A percentile compares a stretch with the other conserved stretches of the same genome.
phyloP scores from a whole-genome alignment of 345 rosid species.

The Angophora floribunda region DNA sequence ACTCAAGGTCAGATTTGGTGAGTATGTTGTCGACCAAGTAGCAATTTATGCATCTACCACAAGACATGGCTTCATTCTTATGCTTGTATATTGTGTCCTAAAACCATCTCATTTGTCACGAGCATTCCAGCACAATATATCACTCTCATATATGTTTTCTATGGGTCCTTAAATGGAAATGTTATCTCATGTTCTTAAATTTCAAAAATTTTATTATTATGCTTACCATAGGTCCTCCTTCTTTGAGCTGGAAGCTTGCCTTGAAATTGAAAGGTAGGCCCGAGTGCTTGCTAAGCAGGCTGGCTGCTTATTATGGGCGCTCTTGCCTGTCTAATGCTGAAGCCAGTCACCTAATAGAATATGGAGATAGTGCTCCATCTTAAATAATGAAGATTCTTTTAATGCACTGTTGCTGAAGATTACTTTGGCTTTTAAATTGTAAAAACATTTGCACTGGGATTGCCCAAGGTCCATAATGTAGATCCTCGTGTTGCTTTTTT shows the following conservation, averaged over 20 bases:
- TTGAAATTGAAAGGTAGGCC: neutral
- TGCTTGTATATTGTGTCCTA: neutral
- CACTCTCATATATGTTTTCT: neutral
- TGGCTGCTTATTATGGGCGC: neutral
- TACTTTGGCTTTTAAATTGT: neutral
- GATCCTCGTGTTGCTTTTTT: neutral
- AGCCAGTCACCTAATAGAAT: neutral
- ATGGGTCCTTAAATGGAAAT: neutral
- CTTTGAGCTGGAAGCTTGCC: neutral
- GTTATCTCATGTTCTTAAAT: neutral
- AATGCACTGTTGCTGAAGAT: neutral
- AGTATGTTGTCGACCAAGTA: neutral
- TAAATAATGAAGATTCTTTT: neutral
- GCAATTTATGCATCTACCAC: neutral
- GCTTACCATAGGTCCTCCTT: neutral
- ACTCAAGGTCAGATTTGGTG: constrained; percentile 88
- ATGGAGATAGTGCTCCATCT: neutral
- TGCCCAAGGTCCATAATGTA: neutral
- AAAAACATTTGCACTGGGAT: neutral
- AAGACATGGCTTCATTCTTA: neutral
- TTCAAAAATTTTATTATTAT: neutral
- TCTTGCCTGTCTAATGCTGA: neutral
- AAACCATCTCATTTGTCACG: neutral
- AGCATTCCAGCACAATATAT: neutral
- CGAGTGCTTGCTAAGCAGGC: neutral